Conservation (phyloP, 2,329 filamentous ascomycete genomes). For the Cladosporium sp. region DNA sequence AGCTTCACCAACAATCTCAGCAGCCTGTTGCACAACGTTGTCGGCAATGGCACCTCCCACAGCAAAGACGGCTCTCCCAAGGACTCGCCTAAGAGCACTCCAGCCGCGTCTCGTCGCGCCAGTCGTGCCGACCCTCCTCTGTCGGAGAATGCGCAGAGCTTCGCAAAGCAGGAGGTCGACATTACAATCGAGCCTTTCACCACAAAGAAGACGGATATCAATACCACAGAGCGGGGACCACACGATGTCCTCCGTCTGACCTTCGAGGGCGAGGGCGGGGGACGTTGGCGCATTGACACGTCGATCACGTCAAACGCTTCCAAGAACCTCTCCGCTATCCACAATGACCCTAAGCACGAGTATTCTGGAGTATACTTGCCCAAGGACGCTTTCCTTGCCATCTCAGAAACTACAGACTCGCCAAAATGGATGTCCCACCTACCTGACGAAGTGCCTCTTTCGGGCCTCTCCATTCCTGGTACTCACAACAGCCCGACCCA, state of each 20-base stretch:
- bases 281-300: constrained; percentile 71
- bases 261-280: constrained; percentile 62
- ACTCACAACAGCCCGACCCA: constrained; percentile 93
- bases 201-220: constrained; percentile 63
- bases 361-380: constrained; percentile 44
- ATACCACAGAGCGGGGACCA: constrained; percentile 54
- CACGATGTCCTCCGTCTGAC: constrained; percentile 72
- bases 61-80: constrained; percentile 10
- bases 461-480: constrained; percentile 84
- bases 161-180: constrained; percentile 62
- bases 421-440: constrained; percentile 80
- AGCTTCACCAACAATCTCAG: constrained; percentile 46
- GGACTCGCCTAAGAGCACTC: constrained; percentile 19
- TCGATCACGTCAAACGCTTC: constrained; percentile 55
- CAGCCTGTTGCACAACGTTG: constrained; percentile 28
- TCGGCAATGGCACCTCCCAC: constrained; percentile 3
- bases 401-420: constrained; percentile 72
- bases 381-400: constrained; percentile 45
- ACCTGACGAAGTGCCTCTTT: constrained; percentile 69
- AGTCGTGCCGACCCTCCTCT: constrained; percentile 42
- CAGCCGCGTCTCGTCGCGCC: constrained; percentile 48
- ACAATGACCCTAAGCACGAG: constrained; percentile 40
- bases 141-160: constrained; percentile 59
- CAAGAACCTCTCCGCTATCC: constrained; percentile 41
- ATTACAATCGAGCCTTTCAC: constrained; percentile 69